Conservation (phyloP, 2,329 filamentous ascomycete species). For the Scortechinia acanthostroma region DNA sequence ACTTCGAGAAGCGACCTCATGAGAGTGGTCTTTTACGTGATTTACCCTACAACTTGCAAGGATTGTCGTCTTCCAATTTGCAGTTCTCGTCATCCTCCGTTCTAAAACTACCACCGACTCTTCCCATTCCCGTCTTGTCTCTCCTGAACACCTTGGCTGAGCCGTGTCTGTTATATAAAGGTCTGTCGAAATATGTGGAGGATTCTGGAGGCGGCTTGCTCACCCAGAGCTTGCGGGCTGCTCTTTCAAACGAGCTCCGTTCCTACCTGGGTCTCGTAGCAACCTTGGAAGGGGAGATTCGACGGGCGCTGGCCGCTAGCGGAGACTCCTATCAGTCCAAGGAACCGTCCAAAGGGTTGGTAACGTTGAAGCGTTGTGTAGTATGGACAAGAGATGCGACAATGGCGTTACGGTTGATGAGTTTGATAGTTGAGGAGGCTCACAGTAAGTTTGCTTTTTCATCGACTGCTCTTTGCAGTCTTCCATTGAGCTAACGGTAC, state of each 20-base stretch:
- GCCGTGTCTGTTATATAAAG: slow-evolving; percentile 83
- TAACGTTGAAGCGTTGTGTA: slow-evolving; percentile 89
- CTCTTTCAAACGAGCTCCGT: slow-evolving; percentile 75
- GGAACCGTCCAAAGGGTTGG: slow-evolving; percentile 45
- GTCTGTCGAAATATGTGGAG: slow-evolving; percentile 74
- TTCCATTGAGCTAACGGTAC: background rate
- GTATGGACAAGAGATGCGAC: slow-evolving; percentile 97
- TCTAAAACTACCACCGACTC: slow-evolving; percentile 68
- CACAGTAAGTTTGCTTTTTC: slow-evolving; percentile 47
- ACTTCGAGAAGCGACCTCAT: slow-evolving; percentile 12
- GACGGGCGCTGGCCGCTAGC: slow-evolving; percentile 71
- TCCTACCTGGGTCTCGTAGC: slow-evolving; percentile 87
- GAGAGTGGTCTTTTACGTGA: slow-evolving; percentile 69
- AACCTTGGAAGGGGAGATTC: slow-evolving; percentile 85
- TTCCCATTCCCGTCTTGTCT: slow-evolving; percentile 79
- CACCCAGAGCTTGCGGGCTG: slow-evolving; percentile 82
- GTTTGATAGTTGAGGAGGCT: slow-evolving; percentile 85
- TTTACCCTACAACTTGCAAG: slow-evolving; percentile 86
- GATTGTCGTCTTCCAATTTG: slow-evolving; percentile 78
- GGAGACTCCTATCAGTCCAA: slow-evolving; percentile 67
- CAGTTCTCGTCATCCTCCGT: slow-evolving; percentile 65
- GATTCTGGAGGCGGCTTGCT: slow-evolving; percentile 77
- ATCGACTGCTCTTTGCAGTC: background rate
- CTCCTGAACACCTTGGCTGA: slow-evolving; percentile 85
- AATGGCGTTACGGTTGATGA: slow-evolving; percentile 89